Evolutionary conservation across 192 early-diverging fungal genomes (phyloP).

Genomic region (Backusella parvicylindrica): DNA sequence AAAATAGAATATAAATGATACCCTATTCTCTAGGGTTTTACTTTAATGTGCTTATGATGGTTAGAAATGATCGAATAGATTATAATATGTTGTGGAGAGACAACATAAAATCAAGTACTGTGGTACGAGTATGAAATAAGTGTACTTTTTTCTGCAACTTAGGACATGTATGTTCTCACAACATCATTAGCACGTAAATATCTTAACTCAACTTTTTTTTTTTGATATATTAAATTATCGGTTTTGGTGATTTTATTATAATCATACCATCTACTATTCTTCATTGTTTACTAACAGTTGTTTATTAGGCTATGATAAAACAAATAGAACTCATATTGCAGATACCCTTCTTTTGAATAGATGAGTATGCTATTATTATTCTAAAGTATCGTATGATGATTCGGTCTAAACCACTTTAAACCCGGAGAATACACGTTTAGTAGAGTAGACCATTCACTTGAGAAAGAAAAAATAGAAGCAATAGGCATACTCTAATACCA

Average conservation of each 20-base stretch:
- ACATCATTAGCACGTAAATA: too few species aligned
- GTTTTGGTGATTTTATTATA: neutral
- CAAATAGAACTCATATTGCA: too few species aligned
- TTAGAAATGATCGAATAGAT: neutral
- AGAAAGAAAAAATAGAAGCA: too few species aligned
- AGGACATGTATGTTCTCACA: too few species aligned
- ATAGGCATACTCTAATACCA: too few species aligned
- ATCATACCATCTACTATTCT: neutral
- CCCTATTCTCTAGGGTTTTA: neutral
- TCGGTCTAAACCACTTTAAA: too few species aligned
- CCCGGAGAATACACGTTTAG: too few species aligned
- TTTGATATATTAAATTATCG: neutral
- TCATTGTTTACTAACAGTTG: neutral
- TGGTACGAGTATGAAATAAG: neutral
- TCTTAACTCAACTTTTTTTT: too few species aligned
- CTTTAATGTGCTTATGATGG: neutral
- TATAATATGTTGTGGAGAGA: neutral
- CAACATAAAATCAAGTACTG: neutral
- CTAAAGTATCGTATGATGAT: too few species aligned
- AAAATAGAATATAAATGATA: neutral
- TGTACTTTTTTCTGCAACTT: neutral
- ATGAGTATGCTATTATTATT: neutral
- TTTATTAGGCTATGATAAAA: neutral
- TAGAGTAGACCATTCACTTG: too few species aligned
- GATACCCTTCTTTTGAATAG: too few species aligned